Base-by-base conservation (phyloP, 1,284 basidiomycete genomes). In the Ganoderma boninense region DNA sequence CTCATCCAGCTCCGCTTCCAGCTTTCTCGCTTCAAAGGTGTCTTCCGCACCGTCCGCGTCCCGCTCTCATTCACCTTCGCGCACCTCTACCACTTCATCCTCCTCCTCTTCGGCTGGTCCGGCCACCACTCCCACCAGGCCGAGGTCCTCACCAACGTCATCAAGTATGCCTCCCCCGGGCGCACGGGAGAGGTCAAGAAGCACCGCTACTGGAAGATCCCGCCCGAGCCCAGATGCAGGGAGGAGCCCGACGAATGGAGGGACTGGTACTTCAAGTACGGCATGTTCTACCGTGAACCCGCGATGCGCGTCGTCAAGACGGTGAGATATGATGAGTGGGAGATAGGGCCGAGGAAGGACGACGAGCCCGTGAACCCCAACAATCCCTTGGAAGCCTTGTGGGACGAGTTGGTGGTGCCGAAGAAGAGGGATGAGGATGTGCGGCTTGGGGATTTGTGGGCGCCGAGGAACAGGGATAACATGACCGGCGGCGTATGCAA, bases 81-180 rank as follows among this genome's bases (percentile, higher is more conserved):
- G 67, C 79, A 82, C 70, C 77, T 84, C 59, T 80, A 82, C 71
- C 76, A 66, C 40, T 74, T 81, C 72, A 77, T 80, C 62, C 76
- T 79, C 43, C 80, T 81, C 75, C 76, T 81, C 73, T 84, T 82
- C 67, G 83, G 83, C 44, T 82, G 80, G 80, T 76, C 73, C 61
- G 75, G 80, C 38, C 60, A 73, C 4, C 81, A 81, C 66, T 61
- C 71, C 32, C 81, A 81, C 68, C 67, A 70, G 1, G 74, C 76
- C 16, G 71, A 77, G 38, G 78, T 82, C 7, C 76, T 73, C 65
- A 71, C 76, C 10, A 64, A 80, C 62, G 75, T 77, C 59, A 75
- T 79, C 66, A 71, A 77, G 65, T 77, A 79, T 63, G 73, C 76
- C 4, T 35, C 67, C 2, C 69, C 72, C 2, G 66, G 66, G 43